phyloP scores from a whole-genome alignment of 140 eudicot genomes.

The Flaveria floridana region DNA sequence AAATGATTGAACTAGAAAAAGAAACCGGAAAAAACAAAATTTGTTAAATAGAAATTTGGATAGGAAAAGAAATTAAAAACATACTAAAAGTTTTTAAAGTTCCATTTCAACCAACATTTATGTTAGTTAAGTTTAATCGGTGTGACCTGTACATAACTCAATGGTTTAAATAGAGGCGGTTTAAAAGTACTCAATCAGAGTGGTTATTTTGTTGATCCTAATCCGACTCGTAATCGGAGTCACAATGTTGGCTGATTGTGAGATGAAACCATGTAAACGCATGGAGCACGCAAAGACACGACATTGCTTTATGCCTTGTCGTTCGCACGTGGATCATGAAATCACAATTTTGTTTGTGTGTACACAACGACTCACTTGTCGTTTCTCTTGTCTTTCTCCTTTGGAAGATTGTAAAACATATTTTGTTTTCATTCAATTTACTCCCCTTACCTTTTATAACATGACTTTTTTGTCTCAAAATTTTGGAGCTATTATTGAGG shows the following conservation, averaged over 20 bases:
- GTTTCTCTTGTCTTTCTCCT: background rate
- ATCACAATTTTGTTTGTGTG: background rate
- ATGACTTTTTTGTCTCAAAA: background rate
- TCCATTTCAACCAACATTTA: too few relatives aligned
- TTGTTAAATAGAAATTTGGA: too few relatives aligned
- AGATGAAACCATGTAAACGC: background rate
- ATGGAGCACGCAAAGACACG: conserved; percentile 4
- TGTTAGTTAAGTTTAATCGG: too few relatives aligned
- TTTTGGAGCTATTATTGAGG: background rate
- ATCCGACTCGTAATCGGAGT: background rate
- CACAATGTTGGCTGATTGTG: background rate
- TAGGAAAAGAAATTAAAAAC: too few relatives aligned
- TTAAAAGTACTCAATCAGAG: too few relatives aligned
- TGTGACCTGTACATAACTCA: too few relatives aligned
- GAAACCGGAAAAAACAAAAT: too few relatives aligned
- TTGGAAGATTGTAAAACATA: background rate
- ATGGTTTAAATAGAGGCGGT: too few relatives aligned
- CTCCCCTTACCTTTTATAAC: background rate
- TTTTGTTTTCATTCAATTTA: background rate
- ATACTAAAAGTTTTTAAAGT: too few relatives aligned
- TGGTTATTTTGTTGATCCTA: too few relatives aligned
- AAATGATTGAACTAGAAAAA: too few relatives aligned
- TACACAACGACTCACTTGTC: conserved; percentile 2
- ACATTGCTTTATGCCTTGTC: conserved; percentile 1
- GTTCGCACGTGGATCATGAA: background rate